phyloP scores from a whole-genome alignment of 108 stramenopile species.

The Poteriospumella lacustris region DNA sequence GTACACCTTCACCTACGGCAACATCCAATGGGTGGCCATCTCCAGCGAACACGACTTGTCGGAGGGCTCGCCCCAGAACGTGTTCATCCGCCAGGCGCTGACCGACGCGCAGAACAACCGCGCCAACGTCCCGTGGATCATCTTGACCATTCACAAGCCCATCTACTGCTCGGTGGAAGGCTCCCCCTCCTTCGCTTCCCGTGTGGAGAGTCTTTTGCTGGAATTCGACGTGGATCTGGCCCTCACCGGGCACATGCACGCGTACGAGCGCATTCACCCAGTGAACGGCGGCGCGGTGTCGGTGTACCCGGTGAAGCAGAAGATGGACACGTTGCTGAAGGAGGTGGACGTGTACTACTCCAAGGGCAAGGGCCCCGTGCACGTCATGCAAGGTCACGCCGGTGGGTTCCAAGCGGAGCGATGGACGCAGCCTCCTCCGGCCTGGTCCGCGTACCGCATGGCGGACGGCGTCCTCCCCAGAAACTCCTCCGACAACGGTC shows the following conservation, averaged over 20 bases:
- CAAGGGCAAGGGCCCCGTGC: conserved; percentile 5
- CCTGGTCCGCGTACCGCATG: conserved; percentile 19
- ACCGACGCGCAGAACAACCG: conserved; percentile 51
- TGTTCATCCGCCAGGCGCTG: conserved; percentile 60
- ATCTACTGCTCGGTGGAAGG: conserved; percentile 60
- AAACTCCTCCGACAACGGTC: neutral
- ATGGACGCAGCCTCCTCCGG: neutral
- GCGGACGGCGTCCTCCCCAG: conserved; percentile 11
- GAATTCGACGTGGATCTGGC: conserved; percentile 64
- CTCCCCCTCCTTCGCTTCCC: conserved; percentile 50
- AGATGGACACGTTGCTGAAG: neutral
- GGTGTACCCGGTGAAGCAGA: neutral
- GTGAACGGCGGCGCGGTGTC: neutral
- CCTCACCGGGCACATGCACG: conserved; percentile 69
- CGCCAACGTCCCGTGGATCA: conserved; percentile 67
- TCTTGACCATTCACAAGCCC: conserved; percentile 70
- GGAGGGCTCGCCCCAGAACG: conserved; percentile 59
- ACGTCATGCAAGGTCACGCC: conserved; percentile 26
- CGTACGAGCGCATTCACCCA: conserved; percentile 44
- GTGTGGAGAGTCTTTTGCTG: conserved; percentile 65
- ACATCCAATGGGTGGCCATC: conserved; percentile 55
- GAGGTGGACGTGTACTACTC: conserved; percentile 19
- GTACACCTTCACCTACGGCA: conserved; percentile 31
- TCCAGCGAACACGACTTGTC: conserved; percentile 45
- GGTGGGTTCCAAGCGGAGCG: conserved; percentile 27